Conservation (phyloP, 2,329 filamentous ascomycete genomes). For the Pseudocercospora cruenta region DNA sequence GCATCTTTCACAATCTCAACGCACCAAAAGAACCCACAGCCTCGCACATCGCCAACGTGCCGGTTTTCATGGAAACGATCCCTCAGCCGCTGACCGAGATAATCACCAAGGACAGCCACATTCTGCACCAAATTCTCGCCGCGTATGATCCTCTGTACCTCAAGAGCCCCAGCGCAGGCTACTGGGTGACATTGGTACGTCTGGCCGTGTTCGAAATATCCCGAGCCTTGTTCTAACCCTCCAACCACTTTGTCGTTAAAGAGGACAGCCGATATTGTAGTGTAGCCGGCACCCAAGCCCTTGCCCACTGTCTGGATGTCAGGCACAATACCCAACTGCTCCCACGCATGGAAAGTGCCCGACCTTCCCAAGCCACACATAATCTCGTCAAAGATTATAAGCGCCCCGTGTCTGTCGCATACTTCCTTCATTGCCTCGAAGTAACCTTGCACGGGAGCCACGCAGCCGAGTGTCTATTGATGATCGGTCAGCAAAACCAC, state of each 20-base stretch:
- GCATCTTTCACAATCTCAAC: constrained; percentile 16
- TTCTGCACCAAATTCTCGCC: constrained; percentile 60
- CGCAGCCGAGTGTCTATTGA: constrained; percentile 46
- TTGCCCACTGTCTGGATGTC: constrained; percentile 67
- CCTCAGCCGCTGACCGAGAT: constrained; percentile 49
- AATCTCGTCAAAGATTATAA: constrained; percentile 58
- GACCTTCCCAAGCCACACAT: constrained; percentile 34
- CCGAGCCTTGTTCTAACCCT: constrained; percentile 45
- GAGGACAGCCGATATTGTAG: constrained; percentile 61
- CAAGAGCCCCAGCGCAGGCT: constrained; percentile 62
- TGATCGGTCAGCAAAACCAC: neutral
- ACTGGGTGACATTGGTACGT: constrained; percentile 64
- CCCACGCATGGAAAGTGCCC: constrained; percentile 35
- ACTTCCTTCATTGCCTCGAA: constrained; percentile 56
- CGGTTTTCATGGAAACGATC: constrained; percentile 45
- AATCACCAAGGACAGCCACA: constrained; percentile 55
- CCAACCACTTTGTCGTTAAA: constrained; percentile 55
- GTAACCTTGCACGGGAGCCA: constrained; percentile 57
- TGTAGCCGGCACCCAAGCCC: constrained; percentile 63
- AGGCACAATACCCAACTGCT: constrained; percentile 51
- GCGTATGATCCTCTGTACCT: constrained; percentile 61
- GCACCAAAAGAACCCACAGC: constrained; percentile 58
- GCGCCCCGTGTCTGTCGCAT: constrained; percentile 58
- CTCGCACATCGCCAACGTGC: constrained; percentile 62
- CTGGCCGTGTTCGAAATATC: constrained; percentile 58